A percentile compares a stretch with the other conserved stretches of the same genome.
Conservation (phyloP, 192 early-diverging fungal genomes). For the Diversispora eburnea region DNA sequence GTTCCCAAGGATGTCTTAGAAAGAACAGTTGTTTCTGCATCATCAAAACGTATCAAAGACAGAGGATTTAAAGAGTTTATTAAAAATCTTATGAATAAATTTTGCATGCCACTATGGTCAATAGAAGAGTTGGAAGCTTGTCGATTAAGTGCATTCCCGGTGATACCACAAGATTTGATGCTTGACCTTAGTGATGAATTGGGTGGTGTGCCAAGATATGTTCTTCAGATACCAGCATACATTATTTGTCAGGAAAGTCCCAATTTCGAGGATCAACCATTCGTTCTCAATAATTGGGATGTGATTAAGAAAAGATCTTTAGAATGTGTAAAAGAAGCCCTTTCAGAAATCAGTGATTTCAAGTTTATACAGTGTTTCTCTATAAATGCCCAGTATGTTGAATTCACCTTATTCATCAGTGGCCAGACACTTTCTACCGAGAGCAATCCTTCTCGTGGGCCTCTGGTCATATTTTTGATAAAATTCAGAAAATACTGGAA, state of each 20-base stretch:
- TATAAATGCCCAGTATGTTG: conserved; percentile 16
- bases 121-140: conserved; percentile 18
- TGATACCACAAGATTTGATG: conserved; percentile 13
- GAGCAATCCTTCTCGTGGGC: conserved; percentile 30
- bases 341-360: conserved; percentile 20
- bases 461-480: conserved; percentile 24
- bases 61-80: conserved; percentile 2
- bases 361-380: conserved; percentile 27
- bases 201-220: conserved; percentile 9
- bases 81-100: conserved; percentile 4
- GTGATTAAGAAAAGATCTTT: conserved; percentile 14
- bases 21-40: conserved; percentile 22
- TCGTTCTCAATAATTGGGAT: not conserved
- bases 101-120: conserved; percentile 23
- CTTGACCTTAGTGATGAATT: not conserved
- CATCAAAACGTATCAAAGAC: not conserved
- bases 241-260: conserved; percentile 2
- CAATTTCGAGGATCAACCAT: not conserved
- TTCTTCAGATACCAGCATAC: conserved; percentile 8
- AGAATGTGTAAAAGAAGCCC: conserved; percentile 21
- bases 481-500: conserved; percentile 4
- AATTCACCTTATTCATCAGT: conserved; percentile 32
- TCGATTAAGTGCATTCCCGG: not conserved
- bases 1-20: not conserved
- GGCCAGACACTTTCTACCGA: conserved; percentile 26